Evolutionary conservation across 2,329 filamentous ascomycete genomes (phyloP), one percentile per base, ranked within the genome.

Genomic region (Nigrospora osmanthi): DNA sequence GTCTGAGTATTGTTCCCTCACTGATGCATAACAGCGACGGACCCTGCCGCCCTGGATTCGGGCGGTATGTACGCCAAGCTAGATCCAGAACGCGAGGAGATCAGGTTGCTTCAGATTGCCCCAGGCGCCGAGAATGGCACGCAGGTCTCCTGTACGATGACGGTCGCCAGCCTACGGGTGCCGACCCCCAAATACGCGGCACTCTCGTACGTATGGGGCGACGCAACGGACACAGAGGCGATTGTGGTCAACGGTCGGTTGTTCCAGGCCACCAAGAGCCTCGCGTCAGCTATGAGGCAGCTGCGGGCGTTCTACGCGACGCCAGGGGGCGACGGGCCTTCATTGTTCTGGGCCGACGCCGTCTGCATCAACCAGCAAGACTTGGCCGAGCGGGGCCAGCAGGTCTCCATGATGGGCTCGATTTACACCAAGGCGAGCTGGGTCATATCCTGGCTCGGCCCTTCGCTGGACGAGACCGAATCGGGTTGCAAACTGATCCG

Each of bases 341-440:
- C 6, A 4, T 11, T n/a, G 1, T 15, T 50, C 1, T 50, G 47
- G 49, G 36, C 47, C 2, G 49, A 51, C 34, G 47, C 49, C 2
- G 40, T 49, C 13, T 51, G 49, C 28, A 49, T 51, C 16, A 42
- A 51, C 35, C 49, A 51, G 31, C 11, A 33, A 7, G 14, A 49
- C 17, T 0, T 7, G 4, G 5, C 39, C 4, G 49, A 51, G 13
- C 37, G 17, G 19, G 17, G 10, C 2, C 15, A 34, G 5, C 49
- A 47, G 12, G 47, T 51, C 11, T 14, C 38, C 5, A 31, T 43
- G 0, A 49, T 51, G 49, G 38, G 42, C 14, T 9, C 38, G 1
- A 49, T 49, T 12, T 51, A 51, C 13, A 32, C 33, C 3, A 32
- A 33, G 1, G 45, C 44, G 12, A 3, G 15, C 5, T 10, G 17